These are phyloP conservation scores for Tuber melanosporum DNA, from an alignment of 495 filamentous ascomycete species.

Conservation along the genomic window DNA sequence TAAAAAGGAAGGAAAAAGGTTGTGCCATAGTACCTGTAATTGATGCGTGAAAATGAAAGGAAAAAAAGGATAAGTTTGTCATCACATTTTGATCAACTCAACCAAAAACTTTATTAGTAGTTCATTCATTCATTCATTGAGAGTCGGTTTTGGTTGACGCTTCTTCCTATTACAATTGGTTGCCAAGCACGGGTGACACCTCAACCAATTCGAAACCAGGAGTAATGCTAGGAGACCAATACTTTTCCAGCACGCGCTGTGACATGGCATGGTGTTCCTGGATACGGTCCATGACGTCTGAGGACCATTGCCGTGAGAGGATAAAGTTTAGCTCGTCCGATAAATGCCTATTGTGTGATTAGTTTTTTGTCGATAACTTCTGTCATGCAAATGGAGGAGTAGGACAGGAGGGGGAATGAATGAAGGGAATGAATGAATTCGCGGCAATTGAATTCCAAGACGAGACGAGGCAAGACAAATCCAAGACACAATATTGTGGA, in stretches of 20 bases:
- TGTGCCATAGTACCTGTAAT: not conserved
- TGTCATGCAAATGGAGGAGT: not conserved
- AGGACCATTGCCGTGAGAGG: conserved; percentile 21
- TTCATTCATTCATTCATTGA: not conserved
- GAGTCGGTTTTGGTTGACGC: not conserved
- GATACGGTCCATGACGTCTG: conserved; percentile 29
- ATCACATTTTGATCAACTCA: not conserved
- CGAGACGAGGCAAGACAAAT: conserved; percentile 4
- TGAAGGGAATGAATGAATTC: not conserved
- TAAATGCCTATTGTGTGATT: conserved; percentile 27
- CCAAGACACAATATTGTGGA: conserved; percentile 13
- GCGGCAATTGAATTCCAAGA: not conserved
- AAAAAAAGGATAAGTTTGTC: not conserved
- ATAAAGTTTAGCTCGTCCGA: conserved; percentile 36
- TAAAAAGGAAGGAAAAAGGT: not conserved
- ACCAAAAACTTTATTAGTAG: not conserved
- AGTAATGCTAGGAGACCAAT: conserved; percentile 10
- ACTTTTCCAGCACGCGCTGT: conserved; percentile 7
- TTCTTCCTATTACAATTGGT: not conserved
- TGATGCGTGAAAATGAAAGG: not conserved
- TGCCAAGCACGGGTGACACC: not conserved
- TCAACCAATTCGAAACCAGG: not conserved
- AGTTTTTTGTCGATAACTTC: not conserved
- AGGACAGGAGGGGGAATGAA: not conserved
- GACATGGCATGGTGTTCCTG: conserved; percentile 32